Conservation (phyloP, 2,329 filamentous ascomycete genomes). For the Bipolaris sorokiniana region DNA sequence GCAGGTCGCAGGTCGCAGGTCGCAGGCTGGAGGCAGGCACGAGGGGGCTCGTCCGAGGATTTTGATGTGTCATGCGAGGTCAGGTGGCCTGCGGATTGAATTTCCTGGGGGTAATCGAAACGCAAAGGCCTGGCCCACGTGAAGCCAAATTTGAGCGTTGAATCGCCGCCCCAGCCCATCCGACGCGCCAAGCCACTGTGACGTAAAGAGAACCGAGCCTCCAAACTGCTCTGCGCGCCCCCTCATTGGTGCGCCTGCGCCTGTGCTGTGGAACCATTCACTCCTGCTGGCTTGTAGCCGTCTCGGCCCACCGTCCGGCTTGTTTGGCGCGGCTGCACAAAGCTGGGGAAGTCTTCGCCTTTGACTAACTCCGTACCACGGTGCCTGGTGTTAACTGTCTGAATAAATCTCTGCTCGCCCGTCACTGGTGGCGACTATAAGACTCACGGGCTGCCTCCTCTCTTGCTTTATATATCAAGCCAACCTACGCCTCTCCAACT, state of each 20-base stretch:
- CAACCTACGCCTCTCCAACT: constrained; percentile 26
- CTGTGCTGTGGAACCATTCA: background rate
- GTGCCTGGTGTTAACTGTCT: constrained; percentile 36
- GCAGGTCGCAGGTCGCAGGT: constrained; percentile 8
- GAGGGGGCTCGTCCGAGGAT: constrained; percentile 33
- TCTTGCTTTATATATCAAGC: constrained; percentile 2
- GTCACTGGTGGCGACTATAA: constrained; percentile 32
- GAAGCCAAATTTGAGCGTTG: constrained; percentile 25
- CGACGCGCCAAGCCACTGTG: constrained; percentile 23
- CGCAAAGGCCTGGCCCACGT: constrained; percentile 18
- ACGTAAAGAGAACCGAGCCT: constrained; percentile 34
- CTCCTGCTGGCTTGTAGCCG: constrained; percentile 28
- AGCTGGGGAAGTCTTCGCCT: constrained; percentile 35
- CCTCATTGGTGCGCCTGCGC: constrained; percentile 4
- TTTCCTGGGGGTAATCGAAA: constrained; percentile 27
- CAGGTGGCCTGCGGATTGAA: constrained; percentile 19
- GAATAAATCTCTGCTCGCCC: constrained; percentile 33
- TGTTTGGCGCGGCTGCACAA: constrained; percentile 34
- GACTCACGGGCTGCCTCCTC: constrained; percentile 19
- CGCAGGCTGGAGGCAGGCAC: constrained; percentile 27
- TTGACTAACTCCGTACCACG: constrained; percentile 43
- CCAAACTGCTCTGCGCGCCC: constrained; percentile 31
- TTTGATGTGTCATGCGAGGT: constrained; percentile 39
- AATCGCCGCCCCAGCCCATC: constrained; percentile 15
- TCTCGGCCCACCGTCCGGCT: constrained; percentile 31